Evolutionary conservation across 1,284 basidiomycete genomes (phyloP), one percentile per base, ranked within the genome.

Genomic region (Ceratobasidium sp.): DNA sequence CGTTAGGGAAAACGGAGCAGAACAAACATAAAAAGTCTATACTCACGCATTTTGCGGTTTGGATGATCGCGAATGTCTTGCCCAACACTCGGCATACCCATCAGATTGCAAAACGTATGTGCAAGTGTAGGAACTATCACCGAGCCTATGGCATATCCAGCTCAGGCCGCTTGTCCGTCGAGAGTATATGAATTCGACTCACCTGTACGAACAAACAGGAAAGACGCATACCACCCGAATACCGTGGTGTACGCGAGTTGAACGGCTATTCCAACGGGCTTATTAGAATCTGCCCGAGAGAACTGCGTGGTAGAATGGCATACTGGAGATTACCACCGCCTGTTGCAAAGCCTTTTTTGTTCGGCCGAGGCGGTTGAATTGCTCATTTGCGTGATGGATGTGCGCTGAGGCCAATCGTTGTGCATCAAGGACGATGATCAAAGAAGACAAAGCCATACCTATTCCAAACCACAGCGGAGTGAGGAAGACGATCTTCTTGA

Each of bases 81-180:
- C 1, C 67, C 76, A 26, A 84, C 80, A 18, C 84, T 83, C 9
- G 94, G 94, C n/a, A 96, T 77, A 1, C 96, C 96, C 94, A 98
- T 96, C 55, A 92, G 79, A 79, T 99, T 99, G 83, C 97, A 98
- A 78, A 96, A 95, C 2, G 92, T 82, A 80, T 99, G 97, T 0
- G 93, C 87, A 36, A 86, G 80, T 67, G 95, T 84, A 0, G 93
- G 84, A 0, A 85, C 81, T 21, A 84, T 30, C 36, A 82, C 71
- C 1, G 80, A 81, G 14, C 79, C 80, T 81, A 59, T 39, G 36
- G 3, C 16, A 23, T 18, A 10, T 18, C 45, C 18, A 32, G 4
- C 4, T 36, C 12, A 6, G 5, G 0, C 45, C 23, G 30, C 14
- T n/a, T 18, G 48, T 41, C 14, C 26, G 28, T 45, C 41, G n/a